Evolutionary conservation across 352 stramenopile species (phyloP).

Genomic region (Phytophthora vignae): DNA sequence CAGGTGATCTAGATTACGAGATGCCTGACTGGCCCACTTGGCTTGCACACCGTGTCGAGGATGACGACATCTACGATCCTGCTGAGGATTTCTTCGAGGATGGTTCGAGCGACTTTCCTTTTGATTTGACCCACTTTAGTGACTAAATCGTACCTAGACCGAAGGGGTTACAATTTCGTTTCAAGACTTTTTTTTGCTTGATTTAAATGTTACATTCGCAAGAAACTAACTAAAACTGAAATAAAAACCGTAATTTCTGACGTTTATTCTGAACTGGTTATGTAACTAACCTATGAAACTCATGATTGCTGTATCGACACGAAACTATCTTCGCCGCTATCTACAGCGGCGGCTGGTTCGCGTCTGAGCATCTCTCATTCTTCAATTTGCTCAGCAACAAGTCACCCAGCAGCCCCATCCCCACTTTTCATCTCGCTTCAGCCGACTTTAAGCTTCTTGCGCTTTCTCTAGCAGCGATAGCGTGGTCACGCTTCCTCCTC

Average conservation of each 20-base stretch:
- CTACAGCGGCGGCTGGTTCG: neutral
- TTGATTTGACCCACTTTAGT: neutral
- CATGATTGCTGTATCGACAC: neutral
- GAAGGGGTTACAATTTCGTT: neutral
- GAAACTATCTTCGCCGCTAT: neutral
- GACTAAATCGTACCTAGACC: neutral
- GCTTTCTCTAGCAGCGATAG: no score
- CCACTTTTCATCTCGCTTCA: neutral
- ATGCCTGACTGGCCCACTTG: neutral
- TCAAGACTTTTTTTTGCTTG: neutral
- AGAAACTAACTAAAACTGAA: neutral
- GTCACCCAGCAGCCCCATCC: neutral
- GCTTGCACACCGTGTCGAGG: neutral
- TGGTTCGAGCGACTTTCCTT: neutral
- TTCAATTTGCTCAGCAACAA: neutral
- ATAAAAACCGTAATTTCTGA: neutral
- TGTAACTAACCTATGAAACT: neutral
- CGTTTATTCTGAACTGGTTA: neutral
- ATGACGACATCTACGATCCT: neutral
- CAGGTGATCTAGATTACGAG: no score
- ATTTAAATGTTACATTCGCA: neutral
- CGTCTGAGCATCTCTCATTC: neutral
- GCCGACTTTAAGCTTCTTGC: neutral
- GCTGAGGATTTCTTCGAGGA: neutral
- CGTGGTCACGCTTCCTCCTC: no score